These are phyloP conservation scores for Dioscorea zingiberensis DNA, from an alignment of 106 monocot genomes.

Conservation along the genomic window DNA sequence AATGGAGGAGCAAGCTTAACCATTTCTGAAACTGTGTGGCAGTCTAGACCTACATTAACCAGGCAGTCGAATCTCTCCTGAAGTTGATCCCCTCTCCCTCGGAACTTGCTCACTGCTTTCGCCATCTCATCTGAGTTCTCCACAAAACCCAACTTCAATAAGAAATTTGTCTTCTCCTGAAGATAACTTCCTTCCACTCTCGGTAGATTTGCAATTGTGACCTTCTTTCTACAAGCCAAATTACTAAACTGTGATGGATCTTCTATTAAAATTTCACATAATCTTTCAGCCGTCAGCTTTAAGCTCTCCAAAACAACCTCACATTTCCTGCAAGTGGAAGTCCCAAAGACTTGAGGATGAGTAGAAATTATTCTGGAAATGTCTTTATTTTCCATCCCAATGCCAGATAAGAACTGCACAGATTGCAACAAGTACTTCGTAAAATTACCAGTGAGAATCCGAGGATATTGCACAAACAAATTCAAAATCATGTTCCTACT, in stretches of 20 bases:
- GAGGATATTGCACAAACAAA: conserved; percentile 64
- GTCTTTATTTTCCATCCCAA: conserved; percentile 45
- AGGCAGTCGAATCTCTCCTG: conserved; percentile 60
- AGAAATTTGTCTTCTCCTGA: conserved; percentile 60
- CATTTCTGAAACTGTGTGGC: conserved; percentile 43
- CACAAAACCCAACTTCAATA: conserved; percentile 56
- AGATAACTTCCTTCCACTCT: conserved; percentile 36
- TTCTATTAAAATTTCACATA: conserved; percentile 43
- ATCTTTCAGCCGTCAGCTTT: conserved; percentile 25
- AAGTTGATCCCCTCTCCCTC: conserved; percentile 74
- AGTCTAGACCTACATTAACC: conserved; percentile 54
- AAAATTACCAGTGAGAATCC: conserved; percentile 47
- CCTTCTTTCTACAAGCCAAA: conserved; percentile 34
- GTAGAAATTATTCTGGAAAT: conserved; percentile 39
- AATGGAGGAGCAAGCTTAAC: conserved; percentile 49
- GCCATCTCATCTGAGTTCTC: conserved; percentile 77
- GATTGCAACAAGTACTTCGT: conserved; percentile 44
- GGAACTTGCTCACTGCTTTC: conserved; percentile 45
- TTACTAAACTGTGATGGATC: conserved; percentile 48
- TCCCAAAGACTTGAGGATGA: conserved; percentile 49
- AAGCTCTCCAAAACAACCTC: conserved; percentile 27
- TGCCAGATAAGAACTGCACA: conserved; percentile 55
- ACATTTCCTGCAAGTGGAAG: conserved; percentile 34
- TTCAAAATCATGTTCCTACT: conserved; percentile 31
- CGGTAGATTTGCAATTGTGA: conserved; percentile 7